Evolutionary conservation across 2,329 filamentous ascomycete genomes (phyloP).

Genomic region (Calonectria ilicicola): DNA sequence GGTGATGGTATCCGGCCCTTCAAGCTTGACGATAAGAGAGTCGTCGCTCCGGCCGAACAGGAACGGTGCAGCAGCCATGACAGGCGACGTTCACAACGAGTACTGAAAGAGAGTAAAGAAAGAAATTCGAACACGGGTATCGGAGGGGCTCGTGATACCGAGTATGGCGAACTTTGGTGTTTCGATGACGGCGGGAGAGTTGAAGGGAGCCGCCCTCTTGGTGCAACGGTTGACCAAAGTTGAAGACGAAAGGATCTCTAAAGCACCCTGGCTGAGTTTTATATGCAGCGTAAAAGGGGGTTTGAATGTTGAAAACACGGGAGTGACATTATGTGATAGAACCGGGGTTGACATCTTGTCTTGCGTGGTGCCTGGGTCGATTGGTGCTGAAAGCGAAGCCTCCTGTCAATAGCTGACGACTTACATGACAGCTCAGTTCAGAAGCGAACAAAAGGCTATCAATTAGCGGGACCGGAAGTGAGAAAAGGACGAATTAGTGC

Average conservation of each 20-base stretch:
- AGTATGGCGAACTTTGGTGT: conserved; percentile 17
- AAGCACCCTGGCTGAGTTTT: conserved; percentile 15
- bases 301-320: neutral
- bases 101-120: neutral
- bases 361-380: neutral
- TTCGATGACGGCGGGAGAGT: conserved; percentile 8
- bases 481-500: conserved; percentile 17
- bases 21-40: conserved; percentile 35
- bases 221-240: conserved; percentile 30
- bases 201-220: neutral
- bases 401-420: conserved; percentile 10
- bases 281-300: conserved; percentile 23
- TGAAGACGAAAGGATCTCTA: conserved; percentile 32
- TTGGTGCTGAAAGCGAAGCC: conserved; percentile 25
- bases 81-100: neutral
- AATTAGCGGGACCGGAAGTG: conserved; percentile 26
- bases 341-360: neutral
- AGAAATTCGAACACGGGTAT: neutral
- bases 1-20: conserved; percentile 40
- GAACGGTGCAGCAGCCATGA: conserved; percentile 30
- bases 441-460: conserved; percentile 16
- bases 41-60: conserved; percentile 34
- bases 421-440: conserved; percentile 20
- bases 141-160: conserved; percentile 11
- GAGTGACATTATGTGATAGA: neutral